Evolutionary conservation across 2,329 filamentous ascomycete species (phyloP), one percentile per base, ranked within the genome.

Genomic region (Pseudogymnoascus sp.): DNA sequence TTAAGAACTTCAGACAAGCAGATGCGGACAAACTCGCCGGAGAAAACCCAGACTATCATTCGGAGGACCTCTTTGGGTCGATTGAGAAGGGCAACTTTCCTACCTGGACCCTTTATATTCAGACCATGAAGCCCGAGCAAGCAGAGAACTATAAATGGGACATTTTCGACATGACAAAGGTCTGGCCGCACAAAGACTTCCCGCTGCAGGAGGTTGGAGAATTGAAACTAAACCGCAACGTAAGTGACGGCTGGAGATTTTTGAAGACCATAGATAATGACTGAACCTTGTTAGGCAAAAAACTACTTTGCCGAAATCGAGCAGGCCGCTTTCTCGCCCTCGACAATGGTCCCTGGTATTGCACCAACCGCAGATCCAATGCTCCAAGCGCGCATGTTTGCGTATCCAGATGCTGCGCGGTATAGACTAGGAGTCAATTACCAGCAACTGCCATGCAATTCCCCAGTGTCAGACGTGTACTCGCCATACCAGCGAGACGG

Each of bases 321-420:
- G 75, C 86, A 89, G 70, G 78, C 82, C 11, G 83, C 85, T 1
- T 89, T 88, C 79, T 84, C 80, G 65, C 86, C 86, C 30, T 78
- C 84, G 1, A 84, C 88, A 69, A 73, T 88, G 72, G 78, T 83
- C 1, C 85, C 86, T 1, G 86, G 86, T 41, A 83, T 86, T 59
- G 85, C 88, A 71, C 81, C 85, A 2, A 87, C 85, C 1, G 84
- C 85, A 63, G 86, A 89, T 66, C 86, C 86, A 0, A 83, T 89
- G 30, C 75, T 89, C 1, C 86, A 89, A 70, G 81, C 81, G 33
- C 83, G 86, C 60, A 78, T 88, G 37, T 88, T 88, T 78, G 87
- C 85, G 1, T 89, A 89, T 73, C 80, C 84, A 9, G 86, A 89
- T 67, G 84, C 81, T 0, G 81, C 83, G 69, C 79, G 79, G 50